phyloP scores from a whole-genome alignment of 306 rosid species.

The barrel medic (Medicago truncatula) region DNA sequence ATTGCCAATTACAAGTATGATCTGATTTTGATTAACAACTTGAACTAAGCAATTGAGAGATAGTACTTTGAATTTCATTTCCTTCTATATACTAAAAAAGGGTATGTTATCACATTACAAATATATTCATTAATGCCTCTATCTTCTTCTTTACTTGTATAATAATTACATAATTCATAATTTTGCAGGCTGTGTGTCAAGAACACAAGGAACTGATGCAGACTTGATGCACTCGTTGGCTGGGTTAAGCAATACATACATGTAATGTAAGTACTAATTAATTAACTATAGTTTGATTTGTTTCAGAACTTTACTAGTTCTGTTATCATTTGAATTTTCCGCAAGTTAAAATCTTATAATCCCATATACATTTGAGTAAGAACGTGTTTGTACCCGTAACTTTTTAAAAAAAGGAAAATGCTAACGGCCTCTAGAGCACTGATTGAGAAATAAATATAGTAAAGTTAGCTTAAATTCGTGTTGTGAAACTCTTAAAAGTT shows the following conservation, averaged over 20 bases:
- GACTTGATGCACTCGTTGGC: background rate
- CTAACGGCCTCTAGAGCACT: no score
- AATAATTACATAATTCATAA: background rate
- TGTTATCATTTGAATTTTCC: no score
- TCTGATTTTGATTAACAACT: background rate
- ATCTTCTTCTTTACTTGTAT: background rate
- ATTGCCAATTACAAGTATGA: background rate
- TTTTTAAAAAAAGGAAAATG: no score
- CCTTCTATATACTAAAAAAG: background rate
- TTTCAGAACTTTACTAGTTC: no score
- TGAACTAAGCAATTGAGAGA: conserved; percentile 11
- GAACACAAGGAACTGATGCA: background rate
- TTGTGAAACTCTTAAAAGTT: no score
- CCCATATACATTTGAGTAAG: no score
- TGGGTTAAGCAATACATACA: background rate
- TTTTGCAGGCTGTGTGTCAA: background rate
- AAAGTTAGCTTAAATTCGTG: no score
- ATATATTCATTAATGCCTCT: background rate
- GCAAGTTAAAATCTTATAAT: no score
- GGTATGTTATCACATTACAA: conserved; percentile 1
- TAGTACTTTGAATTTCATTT: background rate
- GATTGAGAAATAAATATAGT: no score
- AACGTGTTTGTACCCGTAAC: no score
- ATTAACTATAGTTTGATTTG: no score
- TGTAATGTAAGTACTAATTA: background rate